Percentiles rank a stretch among this genome's conserved stretches.
phyloP scores from a whole-genome alignment of 164 flowering plant genomes.

The Tinospora cordifolia region DNA sequence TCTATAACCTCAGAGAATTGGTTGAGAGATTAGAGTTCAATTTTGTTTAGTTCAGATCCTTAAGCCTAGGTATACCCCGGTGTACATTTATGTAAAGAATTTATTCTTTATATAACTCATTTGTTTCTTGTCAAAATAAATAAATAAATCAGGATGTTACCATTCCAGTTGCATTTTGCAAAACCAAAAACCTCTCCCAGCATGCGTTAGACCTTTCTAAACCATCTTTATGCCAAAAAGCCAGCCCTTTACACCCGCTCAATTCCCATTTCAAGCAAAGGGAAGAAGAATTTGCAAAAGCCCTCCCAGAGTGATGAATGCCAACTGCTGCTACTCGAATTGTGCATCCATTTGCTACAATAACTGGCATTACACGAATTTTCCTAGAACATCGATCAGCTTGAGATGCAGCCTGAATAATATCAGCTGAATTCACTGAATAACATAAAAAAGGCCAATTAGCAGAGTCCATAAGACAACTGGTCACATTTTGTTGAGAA shows the following conservation, averaged over 20 bases:
- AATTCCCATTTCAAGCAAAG: constrained; percentile 71
- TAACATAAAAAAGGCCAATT: neutral
- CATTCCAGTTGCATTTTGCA: constrained; percentile 77
- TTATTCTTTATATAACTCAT: too few relatives aligned
- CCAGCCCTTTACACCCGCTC: constrained; percentile 51
- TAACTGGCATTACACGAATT: constrained; percentile 50
- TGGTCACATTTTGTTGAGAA: too few relatives aligned
- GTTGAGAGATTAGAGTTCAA: too few relatives aligned
- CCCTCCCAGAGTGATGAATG: constrained; percentile 59
- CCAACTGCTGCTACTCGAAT: constrained; percentile 84
- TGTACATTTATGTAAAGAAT: too few relatives aligned
- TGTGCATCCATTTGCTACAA: constrained; percentile 79
- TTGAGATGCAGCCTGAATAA: constrained; percentile 42
- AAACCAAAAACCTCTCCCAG: constrained; percentile 79
- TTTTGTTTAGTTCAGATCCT: too few relatives aligned
- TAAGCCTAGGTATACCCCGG: too few relatives aligned
- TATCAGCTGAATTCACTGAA: constrained; percentile 51
- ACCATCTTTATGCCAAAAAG: constrained; percentile 45
- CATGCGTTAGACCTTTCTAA: constrained; percentile 28
- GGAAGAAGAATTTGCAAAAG: constrained; percentile 91
- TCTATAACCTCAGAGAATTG: too few relatives aligned
- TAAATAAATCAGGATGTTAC: constrained; percentile 19
- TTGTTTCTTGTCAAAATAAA: too few relatives aligned
- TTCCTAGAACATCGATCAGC: constrained; percentile 52
- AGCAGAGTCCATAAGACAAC: neutral